Evolutionary conservation across 495 filamentous ascomycete species (phyloP).

Genomic region (Lichenothelia convexa): DNA sequence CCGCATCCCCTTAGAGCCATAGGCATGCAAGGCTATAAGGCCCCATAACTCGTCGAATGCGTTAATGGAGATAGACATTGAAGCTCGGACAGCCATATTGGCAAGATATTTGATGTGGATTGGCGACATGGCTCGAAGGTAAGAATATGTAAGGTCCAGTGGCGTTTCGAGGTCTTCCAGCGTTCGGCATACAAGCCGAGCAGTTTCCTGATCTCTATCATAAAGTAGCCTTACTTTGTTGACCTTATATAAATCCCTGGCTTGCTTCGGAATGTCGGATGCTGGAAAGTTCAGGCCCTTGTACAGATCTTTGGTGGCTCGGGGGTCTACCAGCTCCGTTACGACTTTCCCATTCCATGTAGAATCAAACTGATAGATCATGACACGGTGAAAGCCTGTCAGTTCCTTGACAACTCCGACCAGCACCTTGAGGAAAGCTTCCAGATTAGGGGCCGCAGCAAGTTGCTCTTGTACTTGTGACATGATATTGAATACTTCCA

Average conservation of each 20-base stretch:
- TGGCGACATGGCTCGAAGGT: slow-evolving; percentile 79
- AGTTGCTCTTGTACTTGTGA: slow-evolving; percentile 70
- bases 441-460: slow-evolving; percentile 46
- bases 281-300: slow-evolving; percentile 84
- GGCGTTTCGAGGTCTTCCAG: slow-evolving; percentile 58
- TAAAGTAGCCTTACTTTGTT: slow-evolving; percentile 68
- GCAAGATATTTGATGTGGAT: slow-evolving; percentile 75
- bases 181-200: slow-evolving; percentile 67
- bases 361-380: slow-evolving; percentile 87
- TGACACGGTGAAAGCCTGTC: slow-evolving; percentile 81
- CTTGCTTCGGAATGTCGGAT: slow-evolving; percentile 77
- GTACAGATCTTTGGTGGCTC: slow-evolving; percentile 69
- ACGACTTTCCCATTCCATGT: slow-evolving; percentile 72
- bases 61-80: slow-evolving; percentile 89
- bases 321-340: slow-evolving; percentile 66
- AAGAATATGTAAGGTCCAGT: slow-evolving; percentile 69
- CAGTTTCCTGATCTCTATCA: slow-evolving; percentile 55
- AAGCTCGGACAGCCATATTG: slow-evolving; percentile 82
- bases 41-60: slow-evolving; percentile 79
- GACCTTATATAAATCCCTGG: slow-evolving; percentile 61
- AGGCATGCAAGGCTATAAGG: slow-evolving; percentile 72
- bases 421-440: slow-evolving; percentile 49
- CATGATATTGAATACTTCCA: slow-evolving; percentile 91
- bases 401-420: slow-evolving; percentile 71
- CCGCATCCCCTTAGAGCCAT: slow-evolving; percentile 62